Percentiles rank a stretch among this genome's conserved stretches.
phyloP scores from a whole-genome alignment of 306 rosid genomes.

The Argentina anserina region DNA sequence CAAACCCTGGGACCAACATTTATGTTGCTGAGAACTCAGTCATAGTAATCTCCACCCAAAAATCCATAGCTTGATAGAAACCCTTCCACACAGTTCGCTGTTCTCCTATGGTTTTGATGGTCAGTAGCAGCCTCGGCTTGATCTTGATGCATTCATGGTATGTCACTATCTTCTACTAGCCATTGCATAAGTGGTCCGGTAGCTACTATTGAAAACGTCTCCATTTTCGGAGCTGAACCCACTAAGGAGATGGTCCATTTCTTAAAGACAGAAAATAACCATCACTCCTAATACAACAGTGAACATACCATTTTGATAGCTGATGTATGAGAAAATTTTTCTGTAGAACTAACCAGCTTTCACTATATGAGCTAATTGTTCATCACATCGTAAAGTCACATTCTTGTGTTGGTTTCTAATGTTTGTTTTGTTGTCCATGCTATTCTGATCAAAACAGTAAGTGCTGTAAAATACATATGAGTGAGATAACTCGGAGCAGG shows the following conservation, averaged over 20 bases:
- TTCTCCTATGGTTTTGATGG: slow-evolving; percentile 7
- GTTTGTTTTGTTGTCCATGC: not conserved
- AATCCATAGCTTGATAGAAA: not conserved
- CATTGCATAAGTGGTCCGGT: slow-evolving; percentile 34
- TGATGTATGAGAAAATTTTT: not conserved
- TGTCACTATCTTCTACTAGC: slow-evolving; percentile 22
- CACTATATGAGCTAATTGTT: not conserved
- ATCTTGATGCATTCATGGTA: slow-evolving; percentile 17
- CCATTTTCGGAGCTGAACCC: slow-evolving; percentile 4
- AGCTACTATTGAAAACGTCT: not conserved
- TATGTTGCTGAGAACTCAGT: slow-evolving; percentile 37
- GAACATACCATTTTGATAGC: not conserved
- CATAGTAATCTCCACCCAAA: slow-evolving; percentile 17
- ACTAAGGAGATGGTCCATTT: slow-evolving; percentile 21
- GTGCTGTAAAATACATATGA: not conserved
- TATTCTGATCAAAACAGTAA: not conserved
- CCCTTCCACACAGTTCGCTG: slow-evolving; percentile 1
- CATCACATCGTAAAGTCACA: not conserved
- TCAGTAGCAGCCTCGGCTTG: slow-evolving; percentile 17
- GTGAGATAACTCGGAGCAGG: not conserved
- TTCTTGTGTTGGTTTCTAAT: not conserved
- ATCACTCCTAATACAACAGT: not conserved
- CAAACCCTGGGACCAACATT: slow-evolving; percentile 23
- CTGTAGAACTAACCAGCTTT: not conserved
- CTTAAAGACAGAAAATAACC: not conserved